Conservation (phyloP, 805 yeast genomes). For the Cyberlindnera nakhonratchasimensis region DNA sequence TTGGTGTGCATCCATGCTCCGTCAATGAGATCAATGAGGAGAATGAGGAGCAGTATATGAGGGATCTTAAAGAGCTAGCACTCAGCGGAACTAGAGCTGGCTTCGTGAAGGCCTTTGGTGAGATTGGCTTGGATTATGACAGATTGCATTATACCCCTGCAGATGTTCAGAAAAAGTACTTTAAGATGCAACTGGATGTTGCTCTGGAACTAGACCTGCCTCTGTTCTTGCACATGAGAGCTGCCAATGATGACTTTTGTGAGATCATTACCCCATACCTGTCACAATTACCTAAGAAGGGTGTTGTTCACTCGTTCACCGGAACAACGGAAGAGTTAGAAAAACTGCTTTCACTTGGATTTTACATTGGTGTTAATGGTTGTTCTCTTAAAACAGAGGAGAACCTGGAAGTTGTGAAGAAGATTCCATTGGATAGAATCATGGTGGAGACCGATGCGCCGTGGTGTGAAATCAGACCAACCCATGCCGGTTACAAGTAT, state of each 20-base stretch:
- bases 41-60: constrained; percentile 39
- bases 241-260: constrained; percentile 77
- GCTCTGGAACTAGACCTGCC: constrained; percentile 63
- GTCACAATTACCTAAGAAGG: constrained; percentile 34
- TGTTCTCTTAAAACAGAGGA: constrained; percentile 83
- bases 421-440: constrained; percentile 34
- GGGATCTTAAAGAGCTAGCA: constrained; percentile 47
- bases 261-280: constrained; percentile 56
- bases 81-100: constrained; percentile 45
- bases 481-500: constrained; percentile 69
- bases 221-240: constrained; percentile 86
- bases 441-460: constrained; percentile 96
- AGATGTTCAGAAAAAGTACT: constrained; percentile 63
- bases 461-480: constrained; percentile 91
- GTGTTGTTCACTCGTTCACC: constrained; percentile 96
- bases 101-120: constrained; percentile 82
- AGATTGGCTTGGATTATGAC: constrained; percentile 93
- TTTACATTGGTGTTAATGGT: constrained; percentile 85
- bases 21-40: constrained; percentile 49
- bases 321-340: constrained; percentile 68
- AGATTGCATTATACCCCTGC: constrained; percentile 72
- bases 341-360: constrained; percentile 51
- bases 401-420: constrained; percentile 59
- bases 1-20: constrained; percentile 94
- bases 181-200: constrained; percentile 69